These are phyloP conservation scores for Laetiporus sulphureus DNA, from an alignment of 1,284 basidiomycete genomes.

Conservation along the genomic window DNA sequence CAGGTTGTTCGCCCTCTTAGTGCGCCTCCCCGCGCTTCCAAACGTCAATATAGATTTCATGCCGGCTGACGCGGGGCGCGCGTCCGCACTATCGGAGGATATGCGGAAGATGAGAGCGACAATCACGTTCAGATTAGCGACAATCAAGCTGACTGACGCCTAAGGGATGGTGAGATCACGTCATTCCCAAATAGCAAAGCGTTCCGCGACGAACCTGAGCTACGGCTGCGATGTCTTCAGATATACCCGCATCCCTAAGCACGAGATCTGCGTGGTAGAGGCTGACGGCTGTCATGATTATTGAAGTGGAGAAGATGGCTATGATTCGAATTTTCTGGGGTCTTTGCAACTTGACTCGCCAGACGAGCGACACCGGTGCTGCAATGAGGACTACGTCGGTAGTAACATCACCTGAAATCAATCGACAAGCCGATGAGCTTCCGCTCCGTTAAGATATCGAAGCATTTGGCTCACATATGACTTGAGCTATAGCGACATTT, in stretches of 20 bases:
- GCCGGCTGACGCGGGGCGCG: background rate
- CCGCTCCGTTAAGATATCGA: conserved; percentile 20
- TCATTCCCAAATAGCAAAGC: background rate
- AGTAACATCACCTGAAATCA: conserved; percentile 18
- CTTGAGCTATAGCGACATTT: conserved; percentile 6
- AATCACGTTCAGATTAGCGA: conserved; percentile 1
- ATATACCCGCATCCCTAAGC: conserved; percentile 11
- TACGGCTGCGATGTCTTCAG: conserved; percentile 16
- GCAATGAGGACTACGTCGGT: conserved; percentile 19
- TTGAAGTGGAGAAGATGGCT: conserved; percentile 20
- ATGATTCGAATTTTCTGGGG: conserved; percentile 18
- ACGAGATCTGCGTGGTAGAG: conserved; percentile 18
- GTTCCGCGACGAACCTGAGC: conserved; percentile 2
- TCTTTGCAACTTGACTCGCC: conserved; percentile 12
- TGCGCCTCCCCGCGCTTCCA: background rate
- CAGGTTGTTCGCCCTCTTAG: background rate
- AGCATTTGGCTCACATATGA: background rate
- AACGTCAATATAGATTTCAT: background rate
- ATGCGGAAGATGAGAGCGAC: conserved; percentile 1
- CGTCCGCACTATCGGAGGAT: background rate
- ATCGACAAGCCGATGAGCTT: conserved; percentile 10
- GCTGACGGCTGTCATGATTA: conserved; percentile 18
- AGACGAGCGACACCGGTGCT: conserved; percentile 16
- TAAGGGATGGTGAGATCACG: background rate
- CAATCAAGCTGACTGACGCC: background rate